Evolutionary conservation across 805 yeast species (phyloP), one percentile per base, ranked within the genome.

Genomic region (Kodamaea kakaduensis): DNA sequence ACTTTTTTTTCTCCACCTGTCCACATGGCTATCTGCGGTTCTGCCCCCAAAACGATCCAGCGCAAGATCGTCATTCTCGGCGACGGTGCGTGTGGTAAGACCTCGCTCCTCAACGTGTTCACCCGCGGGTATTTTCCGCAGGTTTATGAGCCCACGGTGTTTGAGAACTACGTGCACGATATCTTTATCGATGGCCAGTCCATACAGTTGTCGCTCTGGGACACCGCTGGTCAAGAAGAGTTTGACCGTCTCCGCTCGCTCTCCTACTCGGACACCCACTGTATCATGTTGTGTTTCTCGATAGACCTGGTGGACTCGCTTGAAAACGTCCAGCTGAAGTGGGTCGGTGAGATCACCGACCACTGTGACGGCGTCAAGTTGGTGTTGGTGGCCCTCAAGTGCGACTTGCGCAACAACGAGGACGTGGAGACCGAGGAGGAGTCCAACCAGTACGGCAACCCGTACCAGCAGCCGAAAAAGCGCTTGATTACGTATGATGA

Each of bases 161-260:
- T 93, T 62, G 97, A 90, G 57, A 90, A 90, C 65, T 90, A 90
- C 57, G 95, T 89, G 41, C 97, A 90, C 61, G 97, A 90, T 57
- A 93, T 90, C 45, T 90, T 86, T 63, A 88, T 90, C 37, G 98
- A 90, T 58, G 90, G 90, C 34, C 87, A 86, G 58, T 87, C 93
- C 32, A 84, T 90, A 50, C 95, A 89, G 53, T 67, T 90, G 38
- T 88, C 96, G 10, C 68, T 90, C 37, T 93, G 98, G 98, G 98
- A 90, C 58, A 90, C 98, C 5, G 98, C 98, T 1, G 98, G 98
- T 6, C 98, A 90, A 68, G 98, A 90, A 64, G 98, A 90, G 64
- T 90, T 90, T 51, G 98, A 90, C 59, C 75, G 97, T 44, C 72
- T 90, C 58, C 77, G 98, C 58, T 86, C 97, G 1, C 70, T 90